A percentile compares a stretch with the other conserved stretches of the same genome.
Conservation (phyloP, 768 basidiomycete genomes). For the Leccinellum luteum region DNA sequence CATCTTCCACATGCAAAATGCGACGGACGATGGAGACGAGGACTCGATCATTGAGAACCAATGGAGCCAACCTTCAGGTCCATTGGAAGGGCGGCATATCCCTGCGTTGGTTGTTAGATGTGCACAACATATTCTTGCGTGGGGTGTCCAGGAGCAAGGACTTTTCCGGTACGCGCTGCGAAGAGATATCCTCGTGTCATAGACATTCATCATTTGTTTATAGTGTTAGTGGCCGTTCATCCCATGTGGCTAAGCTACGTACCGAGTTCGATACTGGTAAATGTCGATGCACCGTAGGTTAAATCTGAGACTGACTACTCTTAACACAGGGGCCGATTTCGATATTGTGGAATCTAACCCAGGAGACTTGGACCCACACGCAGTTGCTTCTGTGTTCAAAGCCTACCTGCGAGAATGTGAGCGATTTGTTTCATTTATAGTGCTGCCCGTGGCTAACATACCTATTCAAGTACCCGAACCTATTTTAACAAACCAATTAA, state of each 20-base stretch:
- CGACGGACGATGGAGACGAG: not conserved
- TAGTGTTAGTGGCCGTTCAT: constrained; percentile 80
- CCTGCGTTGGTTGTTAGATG: constrained; percentile 81
- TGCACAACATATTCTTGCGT: constrained; percentile 74
- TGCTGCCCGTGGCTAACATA: constrained; percentile 4
- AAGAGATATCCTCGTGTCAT: not conserved
- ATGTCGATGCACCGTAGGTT: constrained; percentile 17
- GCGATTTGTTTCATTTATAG: constrained; percentile 31
- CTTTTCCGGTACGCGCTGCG: constrained; percentile 67
- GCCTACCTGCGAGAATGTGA: constrained; percentile 88
- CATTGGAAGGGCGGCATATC: constrained; percentile 50
- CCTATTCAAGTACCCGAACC: constrained; percentile 74
- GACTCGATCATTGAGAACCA: not conserved
- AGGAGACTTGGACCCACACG: constrained; percentile 90
- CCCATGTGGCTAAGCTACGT: constrained; percentile 73
- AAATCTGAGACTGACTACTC: constrained; percentile 4
- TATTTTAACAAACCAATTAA: constrained; percentile 70
- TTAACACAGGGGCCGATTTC: constrained; percentile 71
- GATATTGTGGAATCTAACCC: constrained; percentile 76
- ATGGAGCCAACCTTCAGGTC: constrained; percentile 19
- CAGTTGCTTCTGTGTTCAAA: constrained; percentile 91
- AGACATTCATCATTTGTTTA: constrained; percentile 9
- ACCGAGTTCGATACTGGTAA: constrained; percentile 79
- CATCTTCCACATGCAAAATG: constrained; percentile 7
- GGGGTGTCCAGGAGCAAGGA: constrained; percentile 87